These are phyloP conservation scores for Neurospora sp. DNA, from an alignment of 2,329 filamentous ascomycete species.

Conservation along the genomic window DNA sequence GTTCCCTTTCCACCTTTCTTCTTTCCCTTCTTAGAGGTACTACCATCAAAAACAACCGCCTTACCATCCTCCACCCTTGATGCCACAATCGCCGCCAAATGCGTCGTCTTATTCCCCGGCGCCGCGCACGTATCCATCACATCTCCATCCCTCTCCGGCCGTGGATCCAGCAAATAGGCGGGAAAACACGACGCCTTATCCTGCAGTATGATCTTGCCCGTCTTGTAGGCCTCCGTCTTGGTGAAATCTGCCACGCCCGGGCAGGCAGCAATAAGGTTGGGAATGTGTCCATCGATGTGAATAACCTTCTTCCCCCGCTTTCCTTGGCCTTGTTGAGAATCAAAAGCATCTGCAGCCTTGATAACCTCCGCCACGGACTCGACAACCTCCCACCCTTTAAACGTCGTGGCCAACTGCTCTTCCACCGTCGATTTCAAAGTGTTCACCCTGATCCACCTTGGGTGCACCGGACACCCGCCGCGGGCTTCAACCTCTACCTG, in stretches of 20 bases:
- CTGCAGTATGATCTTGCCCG: constrained; percentile 77
- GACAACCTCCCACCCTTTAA: constrained; percentile 52
- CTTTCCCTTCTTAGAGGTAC: background rate
- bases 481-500: constrained; percentile 44
- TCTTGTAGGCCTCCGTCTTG: constrained; percentile 60
- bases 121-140: constrained; percentile 90
- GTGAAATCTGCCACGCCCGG: constrained; percentile 57
- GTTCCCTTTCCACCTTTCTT: constrained; percentile 22
- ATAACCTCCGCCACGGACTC: constrained; percentile 47
- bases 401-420: constrained; percentile 65
- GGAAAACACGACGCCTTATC: constrained; percentile 98
- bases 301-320: constrained; percentile 35
- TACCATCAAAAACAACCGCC: background rate
- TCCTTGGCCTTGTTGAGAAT: background rate
- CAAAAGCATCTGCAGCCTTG: constrained; percentile 11
- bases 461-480: constrained; percentile 46
- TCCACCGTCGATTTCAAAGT: constrained; percentile 61
- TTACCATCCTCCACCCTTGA: background rate
- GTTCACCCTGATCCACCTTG: constrained; percentile 90
- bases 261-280: constrained; percentile 71
- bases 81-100: constrained; percentile 67
- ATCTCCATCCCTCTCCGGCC: constrained; percentile 56
- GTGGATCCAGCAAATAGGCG: constrained; percentile 71
- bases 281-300: constrained; percentile 71
- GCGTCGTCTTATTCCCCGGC: constrained; percentile 95